Evolutionary conservation across 2,329 filamentous ascomycete species (phyloP), one percentile per base, ranked within the genome.

Genomic region (Blastomyces emzantsi): DNA sequence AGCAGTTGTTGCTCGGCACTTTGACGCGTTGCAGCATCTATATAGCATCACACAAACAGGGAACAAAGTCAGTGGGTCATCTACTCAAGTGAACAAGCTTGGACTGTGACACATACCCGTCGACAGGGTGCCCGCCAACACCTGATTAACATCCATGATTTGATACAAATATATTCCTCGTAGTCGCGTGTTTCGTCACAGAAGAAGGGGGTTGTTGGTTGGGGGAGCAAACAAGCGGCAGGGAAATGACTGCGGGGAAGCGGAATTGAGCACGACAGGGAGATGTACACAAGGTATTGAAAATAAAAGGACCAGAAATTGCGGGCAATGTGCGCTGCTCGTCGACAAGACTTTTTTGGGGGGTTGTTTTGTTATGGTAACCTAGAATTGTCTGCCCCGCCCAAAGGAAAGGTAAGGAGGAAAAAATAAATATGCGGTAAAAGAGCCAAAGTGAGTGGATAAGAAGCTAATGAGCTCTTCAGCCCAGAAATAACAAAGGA

Each of bases 81-180:
- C 33, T 9, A 52, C 30, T 30, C 25, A 28, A 43, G 55, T 64
- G 59, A 56, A 61, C 64, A 61, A 25, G 47, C n/a, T 51, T 51
- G 9, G 3, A 22, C 9, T 22, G n/a, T 25, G 54, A 39, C 65
- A 73, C 89, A 78, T 82, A 97, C 94, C 93, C 76, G 92, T 85
- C 75, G 92, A 95, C 81, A 97, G 87, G 78, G 94, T 97, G 83
- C 92, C 93, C 80, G 91, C 87, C 83, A 99, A 89, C 82, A 99
- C 93, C 82, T 92, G 89, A 83, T 93, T 96, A 83, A 97, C 95
- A 82, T 97, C 91, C 89, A 95, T 74, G 45, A 47, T 47, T 36
- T 36, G 33, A n/a, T 15, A 55, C 15, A 55, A 45, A 58, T 58
- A 45, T 43, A 8, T 22, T 39, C 56, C 22, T 41, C 51, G 51